A percentile compares a stretch with the other conserved stretches of the same genome.
Evolutionary conservation across 2,329 filamentous ascomycete genomes (phyloP).

Genomic region (Trichophyton mentagrophytes): DNA sequence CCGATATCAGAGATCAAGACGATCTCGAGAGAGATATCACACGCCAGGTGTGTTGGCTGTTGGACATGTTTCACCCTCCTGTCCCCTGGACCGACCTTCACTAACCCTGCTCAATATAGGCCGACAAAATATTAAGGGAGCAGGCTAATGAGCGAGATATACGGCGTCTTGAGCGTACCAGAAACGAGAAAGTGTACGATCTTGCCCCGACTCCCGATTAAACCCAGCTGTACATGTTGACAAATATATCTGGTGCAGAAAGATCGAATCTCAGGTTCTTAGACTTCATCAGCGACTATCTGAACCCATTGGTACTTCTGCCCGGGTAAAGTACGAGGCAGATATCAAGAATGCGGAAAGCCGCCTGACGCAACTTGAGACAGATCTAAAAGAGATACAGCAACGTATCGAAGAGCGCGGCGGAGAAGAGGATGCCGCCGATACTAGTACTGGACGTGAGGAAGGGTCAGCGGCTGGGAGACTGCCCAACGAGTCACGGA

Average conservation of each 20-base stretch:
- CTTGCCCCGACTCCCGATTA: background rate
- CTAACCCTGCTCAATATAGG: conserved; percentile 22
- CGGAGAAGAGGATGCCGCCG: conserved; percentile 41
- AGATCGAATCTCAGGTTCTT: conserved; percentile 53
- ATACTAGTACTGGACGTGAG: conserved; percentile 35
- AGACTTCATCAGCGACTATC: conserved; percentile 45
- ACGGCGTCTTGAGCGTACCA: conserved; percentile 48
- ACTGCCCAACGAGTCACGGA: conserved; percentile 65
- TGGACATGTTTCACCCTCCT: background rate
- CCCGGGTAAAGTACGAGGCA: conserved; percentile 32
- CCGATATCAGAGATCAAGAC: conserved; percentile 68
- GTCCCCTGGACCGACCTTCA: background rate
- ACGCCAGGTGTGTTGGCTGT: conserved; percentile 33
- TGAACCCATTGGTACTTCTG: conserved; percentile 42
- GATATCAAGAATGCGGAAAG: conserved; percentile 54
- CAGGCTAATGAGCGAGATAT: conserved; percentile 52
- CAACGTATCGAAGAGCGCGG: conserved; percentile 57
- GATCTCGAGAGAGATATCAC: conserved; percentile 81
- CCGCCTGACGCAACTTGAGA: conserved; percentile 51
- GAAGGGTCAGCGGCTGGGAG: conserved; percentile 37
- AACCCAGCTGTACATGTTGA: background rate
- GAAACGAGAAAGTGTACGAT: conserved; percentile 34
- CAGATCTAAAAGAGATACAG: conserved; percentile 69
- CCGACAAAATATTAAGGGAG: conserved; percentile 47
- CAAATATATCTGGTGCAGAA: conserved; percentile 26